Evolutionary conservation across 306 rosid species (phyloP), one percentile per base, ranked within the genome.

Genomic region (Acacia confusa): DNA sequence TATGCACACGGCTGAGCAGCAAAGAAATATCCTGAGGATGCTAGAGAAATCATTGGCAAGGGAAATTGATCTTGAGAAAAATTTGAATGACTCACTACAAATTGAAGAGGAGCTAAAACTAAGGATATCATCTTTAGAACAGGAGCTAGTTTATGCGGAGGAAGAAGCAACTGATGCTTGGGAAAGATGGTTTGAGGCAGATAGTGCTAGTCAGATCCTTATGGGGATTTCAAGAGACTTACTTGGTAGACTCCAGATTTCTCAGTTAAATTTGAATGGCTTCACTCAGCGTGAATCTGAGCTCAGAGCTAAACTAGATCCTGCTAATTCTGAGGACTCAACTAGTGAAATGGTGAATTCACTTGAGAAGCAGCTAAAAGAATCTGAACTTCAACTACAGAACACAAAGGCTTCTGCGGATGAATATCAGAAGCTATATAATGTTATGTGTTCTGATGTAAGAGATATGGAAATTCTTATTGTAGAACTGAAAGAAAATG

Each of bases 61-160:
- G 80, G 98, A 92, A 76, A 85, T 94, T 78, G 97, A 94, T 78
- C 93, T 92, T 74, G 97, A 92, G 84, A 91, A 90, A 87, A 90
- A 79, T 75, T 24, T 90, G 52, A 63, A 84, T 20, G 90, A 90
- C 63, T 85, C 90, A 7, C 88, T 82, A 80, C 87, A 86, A 63
- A 75, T 81, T 75, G 89, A 90, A 74, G 94, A 86, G 68, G 85
- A 84, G 48, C 79, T 91, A 75, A 87, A 74, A 68, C 79, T 75
- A 77, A 79, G 88, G 79, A 41, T 87, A 27, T 63, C 41, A 48
- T 85, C 90, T 64, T 81, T 88, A 61, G 91, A 90, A 67, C 82
- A 84, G 83, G 89, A 86, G 82, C 69, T 82, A 71, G 79, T 85
- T 80, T 72, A 64, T 81, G 55, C 81, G 77, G 98, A 86, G 83